These are phyloP conservation scores for Periconia sp. DNA, from an alignment of 2,329 filamentous ascomycete genomes.

Conservation along the genomic window DNA sequence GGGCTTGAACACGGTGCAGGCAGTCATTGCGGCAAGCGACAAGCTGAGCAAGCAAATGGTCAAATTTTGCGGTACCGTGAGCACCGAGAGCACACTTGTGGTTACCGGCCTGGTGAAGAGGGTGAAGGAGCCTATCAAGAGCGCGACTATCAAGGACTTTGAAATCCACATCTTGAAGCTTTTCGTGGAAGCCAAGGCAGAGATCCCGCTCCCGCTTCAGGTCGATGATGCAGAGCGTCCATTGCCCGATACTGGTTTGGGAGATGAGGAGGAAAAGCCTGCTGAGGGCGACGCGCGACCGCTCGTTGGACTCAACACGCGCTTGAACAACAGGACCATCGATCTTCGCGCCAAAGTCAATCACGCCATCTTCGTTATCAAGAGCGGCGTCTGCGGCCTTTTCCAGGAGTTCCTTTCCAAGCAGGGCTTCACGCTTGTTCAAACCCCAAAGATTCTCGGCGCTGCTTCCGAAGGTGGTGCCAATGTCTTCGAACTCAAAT, in stretches of 20 bases:
- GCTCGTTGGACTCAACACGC: constrained; percentile 77
- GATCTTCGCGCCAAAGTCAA: constrained; percentile 90
- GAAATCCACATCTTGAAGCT: constrained; percentile 89
- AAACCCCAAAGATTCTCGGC: constrained; percentile 86
- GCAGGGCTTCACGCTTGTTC: constrained; percentile 77
- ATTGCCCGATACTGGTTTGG: constrained; percentile 50
- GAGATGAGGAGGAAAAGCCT: constrained; percentile 52
- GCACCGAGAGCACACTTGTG: constrained; percentile 77
- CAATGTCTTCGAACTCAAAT: constrained; percentile 87
- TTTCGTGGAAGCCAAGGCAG: constrained; percentile 71
- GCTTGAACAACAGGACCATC: constrained; percentile 88
- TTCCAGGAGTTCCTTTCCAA: constrained; percentile 79
- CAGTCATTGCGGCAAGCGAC: constrained; percentile 66
- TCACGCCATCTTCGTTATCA: constrained; percentile 79
- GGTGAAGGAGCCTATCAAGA: constrained; percentile 85
- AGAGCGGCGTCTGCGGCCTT: constrained; percentile 65
- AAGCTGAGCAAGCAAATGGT: constrained; percentile 84
- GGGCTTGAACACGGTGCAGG: constrained; percentile 77
- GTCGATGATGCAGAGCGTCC: constrained; percentile 56
- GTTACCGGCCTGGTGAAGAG: constrained; percentile 81
- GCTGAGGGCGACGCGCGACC: constrained; percentile 61
- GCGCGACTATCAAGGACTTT: constrained; percentile 73
- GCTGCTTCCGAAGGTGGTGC: constrained; percentile 90
- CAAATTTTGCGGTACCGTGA: constrained; percentile 79
- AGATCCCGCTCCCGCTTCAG: constrained; percentile 62